A percentile compares a stretch with the other conserved stretches of the same genome.
These are phyloP conservation scores for Fusarium oligoseptatum DNA, from an alignment of 2,329 filamentous ascomycete genomes.

Conservation along the genomic window DNA sequence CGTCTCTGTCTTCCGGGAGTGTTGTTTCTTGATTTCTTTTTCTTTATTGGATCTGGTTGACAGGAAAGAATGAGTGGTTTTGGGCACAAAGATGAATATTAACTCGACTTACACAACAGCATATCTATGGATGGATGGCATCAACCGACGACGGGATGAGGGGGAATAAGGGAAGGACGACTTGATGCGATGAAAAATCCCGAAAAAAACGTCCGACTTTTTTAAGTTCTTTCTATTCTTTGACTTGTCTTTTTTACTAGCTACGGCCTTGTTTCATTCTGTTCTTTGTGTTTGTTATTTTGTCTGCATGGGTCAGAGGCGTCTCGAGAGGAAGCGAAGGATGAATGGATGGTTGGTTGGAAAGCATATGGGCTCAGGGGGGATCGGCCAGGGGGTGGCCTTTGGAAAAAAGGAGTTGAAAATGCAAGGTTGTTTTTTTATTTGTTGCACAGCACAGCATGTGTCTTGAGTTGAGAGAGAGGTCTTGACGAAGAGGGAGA, in stretches of 20 bases:
- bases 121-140: conserved; percentile 16
- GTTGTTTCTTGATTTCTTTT: conserved; percentile 7
- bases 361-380: conserved; percentile 20
- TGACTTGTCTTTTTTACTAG: conserved; percentile 34
- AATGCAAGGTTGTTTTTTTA: conserved; percentile 21
- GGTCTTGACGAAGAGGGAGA: neutral
- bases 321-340: conserved; percentile 26
- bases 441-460: conserved; percentile 25
- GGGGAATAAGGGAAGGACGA: conserved; percentile 25
- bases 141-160: conserved; percentile 30
- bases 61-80: conserved; percentile 10
- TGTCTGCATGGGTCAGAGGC: conserved; percentile 38
- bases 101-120: conserved; percentile 31
- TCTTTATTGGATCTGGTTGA: conserved; percentile 13
- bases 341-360: conserved; percentile 6
- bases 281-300: conserved; percentile 18
- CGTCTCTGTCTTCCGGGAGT: neutral
- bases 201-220: conserved; percentile 25
- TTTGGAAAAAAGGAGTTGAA: conserved; percentile 35
- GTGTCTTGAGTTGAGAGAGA: conserved; percentile 10
- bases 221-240: conserved; percentile 31
- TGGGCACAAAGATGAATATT: conserved; percentile 8
- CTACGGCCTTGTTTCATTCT: conserved; percentile 23
- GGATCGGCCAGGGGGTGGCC: conserved; percentile 25
- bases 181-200: conserved; percentile 33